phyloP scores from a whole-genome alignment of 2,329 filamentous ascomycete species.

The Cordyceps fumosorosea region DNA sequence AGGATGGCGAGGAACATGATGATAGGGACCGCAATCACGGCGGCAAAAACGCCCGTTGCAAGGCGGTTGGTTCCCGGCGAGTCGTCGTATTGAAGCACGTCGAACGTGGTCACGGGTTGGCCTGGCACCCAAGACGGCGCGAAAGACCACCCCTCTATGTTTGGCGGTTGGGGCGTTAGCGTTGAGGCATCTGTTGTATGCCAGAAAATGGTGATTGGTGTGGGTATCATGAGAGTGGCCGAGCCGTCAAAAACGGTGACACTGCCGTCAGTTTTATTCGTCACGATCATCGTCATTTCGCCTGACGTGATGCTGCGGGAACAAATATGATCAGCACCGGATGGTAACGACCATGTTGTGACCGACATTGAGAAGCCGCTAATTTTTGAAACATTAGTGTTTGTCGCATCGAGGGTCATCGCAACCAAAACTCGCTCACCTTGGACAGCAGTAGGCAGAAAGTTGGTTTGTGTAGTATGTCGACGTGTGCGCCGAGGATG shows the following conservation, averaged over 20 bases:
- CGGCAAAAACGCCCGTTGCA: background rate
- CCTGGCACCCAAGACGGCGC: slow-evolving; percentile 7
- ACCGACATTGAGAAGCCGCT: background rate
- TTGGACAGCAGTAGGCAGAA: slow-evolving; percentile 5
- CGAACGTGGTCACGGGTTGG: background rate
- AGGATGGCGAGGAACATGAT: slow-evolving; percentile 6
- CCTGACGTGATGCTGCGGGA: background rate
- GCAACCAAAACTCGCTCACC: background rate
- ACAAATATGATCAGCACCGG: background rate
- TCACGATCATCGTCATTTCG: background rate
- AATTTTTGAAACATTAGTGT: background rate
- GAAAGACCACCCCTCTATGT: background rate
- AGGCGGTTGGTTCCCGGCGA: background rate
- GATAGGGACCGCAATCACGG: slow-evolving; percentile 6
- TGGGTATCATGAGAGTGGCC: background rate
- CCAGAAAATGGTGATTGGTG: background rate
- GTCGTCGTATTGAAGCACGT: background rate
- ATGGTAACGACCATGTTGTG: background rate
- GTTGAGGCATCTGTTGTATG: background rate
- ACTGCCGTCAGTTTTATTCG: background rate
- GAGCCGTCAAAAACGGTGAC: background rate
- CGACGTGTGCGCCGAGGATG: background rate
- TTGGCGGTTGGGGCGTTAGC: background rate
- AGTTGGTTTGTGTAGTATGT: background rate
- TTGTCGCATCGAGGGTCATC: background rate